These are phyloP conservation scores for Leptographium flavum DNA, from an alignment of 2,329 filamentous ascomycete genomes.

Conservation along the genomic window DNA sequence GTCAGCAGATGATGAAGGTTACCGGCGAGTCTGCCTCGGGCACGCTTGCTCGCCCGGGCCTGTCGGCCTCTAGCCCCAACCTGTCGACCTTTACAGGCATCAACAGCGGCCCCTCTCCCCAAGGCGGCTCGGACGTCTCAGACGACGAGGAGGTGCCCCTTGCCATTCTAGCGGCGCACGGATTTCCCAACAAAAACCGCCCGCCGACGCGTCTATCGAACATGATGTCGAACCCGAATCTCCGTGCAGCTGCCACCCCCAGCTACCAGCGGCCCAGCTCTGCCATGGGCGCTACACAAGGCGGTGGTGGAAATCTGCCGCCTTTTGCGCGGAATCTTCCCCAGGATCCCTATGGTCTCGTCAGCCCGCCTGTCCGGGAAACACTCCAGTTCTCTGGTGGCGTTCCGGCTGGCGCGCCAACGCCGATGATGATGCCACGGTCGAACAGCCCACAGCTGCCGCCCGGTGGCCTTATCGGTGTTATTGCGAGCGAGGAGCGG, in stretches of 20 bases:
- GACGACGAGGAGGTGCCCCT: slow-evolving; percentile 80
- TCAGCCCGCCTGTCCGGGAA: slow-evolving; percentile 59
- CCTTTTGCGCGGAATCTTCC: slow-evolving; percentile 74
- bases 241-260: slow-evolving; percentile 38
- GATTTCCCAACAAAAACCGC: slow-evolving; percentile 67
- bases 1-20: slow-evolving; percentile 94
- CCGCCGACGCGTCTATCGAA: slow-evolving; percentile 54
- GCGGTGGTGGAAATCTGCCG: slow-evolving; percentile 35
- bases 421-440: no score
- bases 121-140: slow-evolving; percentile 33
- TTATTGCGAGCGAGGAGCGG: slow-evolving; percentile 76
- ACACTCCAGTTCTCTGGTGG: slow-evolving; percentile 57
- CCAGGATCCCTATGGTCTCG: slow-evolving; percentile 70
- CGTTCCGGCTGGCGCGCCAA: slow-evolving; percentile 21
- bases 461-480: slow-evolving; percentile 69
- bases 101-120: slow-evolving; percentile 17
- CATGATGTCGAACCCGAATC: slow-evolving; percentile 57
- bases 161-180: slow-evolving; percentile 75
- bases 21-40: slow-evolving; percentile 54
- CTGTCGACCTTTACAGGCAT: slow-evolving; percentile 24
- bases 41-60: slow-evolving; percentile 33
- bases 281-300: slow-evolving; percentile 33
- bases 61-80: slow-evolving; percentile 51
- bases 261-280: slow-evolving; percentile 41
- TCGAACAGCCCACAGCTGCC: slow-evolving; percentile 26